Evolutionary conservation across 805 yeast species (phyloP).

Genomic region (Monosporozyma solicola): DNA sequence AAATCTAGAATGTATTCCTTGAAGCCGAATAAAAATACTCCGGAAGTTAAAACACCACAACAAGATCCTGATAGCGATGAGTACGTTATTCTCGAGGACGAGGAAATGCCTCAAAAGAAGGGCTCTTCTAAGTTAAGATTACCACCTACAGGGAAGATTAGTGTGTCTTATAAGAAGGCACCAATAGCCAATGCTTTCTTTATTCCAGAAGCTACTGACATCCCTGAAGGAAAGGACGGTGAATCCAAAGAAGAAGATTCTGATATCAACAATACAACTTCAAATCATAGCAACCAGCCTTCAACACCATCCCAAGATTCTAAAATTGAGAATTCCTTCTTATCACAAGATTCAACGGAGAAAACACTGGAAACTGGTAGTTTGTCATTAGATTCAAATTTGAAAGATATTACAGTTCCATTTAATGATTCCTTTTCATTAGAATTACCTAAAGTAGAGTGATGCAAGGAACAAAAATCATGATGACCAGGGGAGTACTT

Average conservation of each 20-base stretch:
- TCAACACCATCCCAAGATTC: background rate
- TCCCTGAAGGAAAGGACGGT: conserved; percentile 5
- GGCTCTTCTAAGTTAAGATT: conserved; percentile 61
- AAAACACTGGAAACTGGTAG: background rate
- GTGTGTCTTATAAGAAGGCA: conserved; percentile 63
- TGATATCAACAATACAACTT: background rate
- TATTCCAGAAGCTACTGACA: conserved; percentile 31
- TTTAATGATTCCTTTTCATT: conserved; percentile 13
- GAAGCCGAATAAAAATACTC: conserved; percentile 33
- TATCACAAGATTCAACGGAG: background rate
- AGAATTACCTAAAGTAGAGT: conserved; percentile 13
- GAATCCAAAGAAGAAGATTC: background rate
- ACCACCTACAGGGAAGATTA: conserved; percentile 85
- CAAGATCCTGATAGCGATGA: conserved; percentile 24
- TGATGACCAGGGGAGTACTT: background rate
- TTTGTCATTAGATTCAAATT: conserved; percentile 2
- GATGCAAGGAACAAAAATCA: background rate
- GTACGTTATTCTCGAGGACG: conserved; percentile 69
- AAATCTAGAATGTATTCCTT: conserved; percentile 36
- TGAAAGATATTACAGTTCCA: conserved; percentile 4
- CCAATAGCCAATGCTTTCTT: conserved; percentile 46
- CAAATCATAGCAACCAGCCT: background rate
- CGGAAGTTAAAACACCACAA: conserved; percentile 24
- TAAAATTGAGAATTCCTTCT: background rate
- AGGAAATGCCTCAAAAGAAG: conserved; percentile 71